Base-by-base conservation (phyloP, 306 rosid genomes). In the Begonia masoniana region DNA sequence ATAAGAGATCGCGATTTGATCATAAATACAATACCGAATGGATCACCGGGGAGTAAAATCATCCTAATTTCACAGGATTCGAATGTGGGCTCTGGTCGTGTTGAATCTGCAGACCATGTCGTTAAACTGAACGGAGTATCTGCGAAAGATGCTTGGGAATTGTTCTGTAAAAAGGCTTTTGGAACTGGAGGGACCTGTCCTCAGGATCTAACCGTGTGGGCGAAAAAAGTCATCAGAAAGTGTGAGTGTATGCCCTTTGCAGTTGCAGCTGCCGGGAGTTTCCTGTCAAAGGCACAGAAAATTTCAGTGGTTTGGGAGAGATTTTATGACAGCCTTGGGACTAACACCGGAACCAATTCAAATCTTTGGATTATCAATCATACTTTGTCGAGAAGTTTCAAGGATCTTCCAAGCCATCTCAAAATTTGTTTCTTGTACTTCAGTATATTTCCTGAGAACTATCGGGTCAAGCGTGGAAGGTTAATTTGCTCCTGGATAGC, bases 91-190 rank as follows among this genome's bases (percentile, higher is more conserved):
- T 50, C 57, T 15, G 0, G 5, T 43, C 10, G 21, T 16, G 41
- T 26, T 15, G 8, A 13, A 23, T 60, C 57, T 31, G 0, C 11
- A 3, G 10, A 51, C 21, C 43, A 61, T 51, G 42, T 61, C 50
- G 57, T 50, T 61, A 23, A 61, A 50, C 51, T 61, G 50, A 10
- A 12, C 0, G 65, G 57, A 1, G 19, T 61, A 42, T 13, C 51
- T 13, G 9, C 7, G 23, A 5, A 41, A 42, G 10, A 61, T 5
- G 65, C 15, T 9, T 39, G 35, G 39, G 3, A 4, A 4, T 50
- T 61, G 7, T 41, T 61, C 10, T 5, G 57, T 48, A 61, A 51
- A 12, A 61, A 42, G 50, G 65, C 65, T 10, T 60, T 51, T 5
- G 21, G 8, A 0, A 23, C 24, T 17, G 12, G 5, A 3, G 56